Base-by-base conservation (phyloP, 2,329 filamentous ascomycete species). In the Fusarium agapanthi region DNA sequence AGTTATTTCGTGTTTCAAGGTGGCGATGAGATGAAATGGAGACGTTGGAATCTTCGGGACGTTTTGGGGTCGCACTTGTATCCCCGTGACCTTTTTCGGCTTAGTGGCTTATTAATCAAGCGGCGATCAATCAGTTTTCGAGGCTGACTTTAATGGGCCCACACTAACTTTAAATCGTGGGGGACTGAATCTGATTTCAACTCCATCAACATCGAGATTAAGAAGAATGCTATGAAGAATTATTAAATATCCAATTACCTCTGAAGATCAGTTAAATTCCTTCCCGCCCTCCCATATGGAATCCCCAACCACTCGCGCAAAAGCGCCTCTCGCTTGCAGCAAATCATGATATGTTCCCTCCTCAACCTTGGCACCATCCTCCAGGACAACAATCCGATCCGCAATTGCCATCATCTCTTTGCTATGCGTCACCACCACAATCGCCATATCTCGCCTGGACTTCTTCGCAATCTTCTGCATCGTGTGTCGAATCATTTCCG, bases 331-430 rank as follows among this genome's bases (percentile, higher is more conserved):
- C 24, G 58, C 79, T 24, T 70, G 75, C 50, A 88, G 75, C 75
- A 98, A 80, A 65, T 89, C 88, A 5, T 86, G 82, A 80, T 91
- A 97, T 1, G 80, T 76, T 0, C 95, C 95, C 61, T 87, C 82
- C 78, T 95, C 89, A 6, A 90, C 92, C 12, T 93, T 88, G 5
- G 88, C 84, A 6, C 88, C 86, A 1, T 90, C 88, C n/a, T 93
- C 88, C 34, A 97, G 75, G 69, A 98, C 89, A 2, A 95, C 85
- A 13, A 98, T 84, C 48, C 88, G 86, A 78, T 94, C 91, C 2
- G 92, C 93, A 65, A 93, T 88, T 64, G 87, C 86, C 93, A 98
- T 98, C 94, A 97, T 97, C 77, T 95, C 92, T 69, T 85, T 86
- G 63, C 88, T 89, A 81, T 98, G 95, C 54, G 95, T 97, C 43